Conservation (phyloP, 2,329 filamentous ascomycete species). For the Fusarium staphyleae region DNA sequence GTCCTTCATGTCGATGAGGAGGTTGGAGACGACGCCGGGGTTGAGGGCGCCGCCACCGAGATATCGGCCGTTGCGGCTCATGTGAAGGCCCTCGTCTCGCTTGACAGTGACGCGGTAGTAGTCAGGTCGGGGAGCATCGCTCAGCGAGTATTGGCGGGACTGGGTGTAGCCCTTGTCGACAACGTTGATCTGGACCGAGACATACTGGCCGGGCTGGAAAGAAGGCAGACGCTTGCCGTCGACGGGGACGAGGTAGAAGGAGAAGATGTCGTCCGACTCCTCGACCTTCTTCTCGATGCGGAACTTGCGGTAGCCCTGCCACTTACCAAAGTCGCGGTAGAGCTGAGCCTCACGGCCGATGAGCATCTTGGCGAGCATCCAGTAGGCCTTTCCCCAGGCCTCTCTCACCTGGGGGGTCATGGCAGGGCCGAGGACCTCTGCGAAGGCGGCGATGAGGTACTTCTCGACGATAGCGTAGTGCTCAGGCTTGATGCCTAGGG, state of each 20-base stretch:
- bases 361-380: slow-evolving; percentile 75
- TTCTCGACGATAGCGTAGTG: slow-evolving; percentile 76
- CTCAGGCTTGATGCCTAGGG: slow-evolving; percentile 70
- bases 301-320: slow-evolving; percentile 74
- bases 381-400: slow-evolving; percentile 77
- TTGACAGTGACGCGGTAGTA: slow-evolving; percentile 77
- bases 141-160: slow-evolving; percentile 76
- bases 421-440: slow-evolving; percentile 67
- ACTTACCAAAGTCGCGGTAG: slow-evolving; percentile 66
- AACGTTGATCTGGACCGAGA: slow-evolving; percentile 67
- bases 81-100: slow-evolving; percentile 63
- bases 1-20: slow-evolving; percentile 67
- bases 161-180: slow-evolving; percentile 66
- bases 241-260: slow-evolving; percentile 72
- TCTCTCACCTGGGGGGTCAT: slow-evolving; percentile 69
- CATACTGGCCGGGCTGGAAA: slow-evolving; percentile 76
- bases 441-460: slow-evolving; percentile 72
- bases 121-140: slow-evolving; percentile 65
- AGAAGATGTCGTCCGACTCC: slow-evolving; percentile 73
- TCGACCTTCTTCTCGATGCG: slow-evolving; percentile 68
- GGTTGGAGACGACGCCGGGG: slow-evolving; percentile 73
- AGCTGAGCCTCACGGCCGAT: slow-evolving; percentile 70
- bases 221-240: slow-evolving; percentile 66
- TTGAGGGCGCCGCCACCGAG: slow-evolving; percentile 49
- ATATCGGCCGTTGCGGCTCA: slow-evolving; percentile 38